A percentile compares a stretch with the other conserved stretches of the same genome.
phyloP scores from a whole-genome alignment of 2,329 filamentous ascomycete species.

The Arachnomyces sp. region DNA sequence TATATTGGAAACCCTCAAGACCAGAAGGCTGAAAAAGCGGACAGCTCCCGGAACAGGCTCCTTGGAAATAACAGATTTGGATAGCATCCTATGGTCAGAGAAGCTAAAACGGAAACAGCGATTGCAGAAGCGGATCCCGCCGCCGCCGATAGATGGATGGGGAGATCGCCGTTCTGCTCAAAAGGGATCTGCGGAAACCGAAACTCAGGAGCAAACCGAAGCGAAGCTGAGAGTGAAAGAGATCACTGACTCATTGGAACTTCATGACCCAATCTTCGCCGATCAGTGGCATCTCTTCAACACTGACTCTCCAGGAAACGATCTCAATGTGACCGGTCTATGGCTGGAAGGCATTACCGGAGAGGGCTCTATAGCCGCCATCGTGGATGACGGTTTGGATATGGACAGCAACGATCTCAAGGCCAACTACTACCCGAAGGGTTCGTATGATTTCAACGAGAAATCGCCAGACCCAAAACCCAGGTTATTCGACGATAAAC shows the following conservation, averaged over 20 bases:
- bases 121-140: slow-evolving; percentile 52
- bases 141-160: slow-evolving; percentile 17
- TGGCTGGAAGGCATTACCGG: slow-evolving; percentile 91
- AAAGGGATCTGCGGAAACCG: slow-evolving; percentile 32
- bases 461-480: slow-evolving; percentile 70
- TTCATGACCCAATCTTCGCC: slow-evolving; percentile 81
- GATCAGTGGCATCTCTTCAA: slow-evolving; percentile 97
- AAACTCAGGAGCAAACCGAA: slow-evolving; percentile 28
- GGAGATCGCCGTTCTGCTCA: slow-evolving; percentile 9
- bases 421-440: slow-evolving; percentile 85
- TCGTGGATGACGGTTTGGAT: slow-evolving; percentile 92
- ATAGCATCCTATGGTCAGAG: slow-evolving; percentile 67
- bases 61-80: slow-evolving; percentile 40
- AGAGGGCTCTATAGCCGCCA: slow-evolving; percentile 78
- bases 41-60: slow-evolving; percentile 28
- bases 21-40: slow-evolving; percentile 56
- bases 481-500: slow-evolving; percentile 72
- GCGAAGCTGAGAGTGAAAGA: slow-evolving; percentile 52
- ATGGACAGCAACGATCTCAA: slow-evolving; percentile 91
- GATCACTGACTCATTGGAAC: slow-evolving; percentile 61
- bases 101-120: slow-evolving; percentile 63
- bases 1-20: slow-evolving; percentile 46
- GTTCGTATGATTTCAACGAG: slow-evolving; percentile 96
- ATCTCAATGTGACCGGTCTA: slow-evolving; percentile 90
- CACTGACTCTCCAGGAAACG: slow-evolving; percentile 69